These are phyloP conservation scores for Pestalotiopsis sp. DNA, from an alignment of 2,329 filamentous ascomycete genomes.

Conservation along the genomic window DNA sequence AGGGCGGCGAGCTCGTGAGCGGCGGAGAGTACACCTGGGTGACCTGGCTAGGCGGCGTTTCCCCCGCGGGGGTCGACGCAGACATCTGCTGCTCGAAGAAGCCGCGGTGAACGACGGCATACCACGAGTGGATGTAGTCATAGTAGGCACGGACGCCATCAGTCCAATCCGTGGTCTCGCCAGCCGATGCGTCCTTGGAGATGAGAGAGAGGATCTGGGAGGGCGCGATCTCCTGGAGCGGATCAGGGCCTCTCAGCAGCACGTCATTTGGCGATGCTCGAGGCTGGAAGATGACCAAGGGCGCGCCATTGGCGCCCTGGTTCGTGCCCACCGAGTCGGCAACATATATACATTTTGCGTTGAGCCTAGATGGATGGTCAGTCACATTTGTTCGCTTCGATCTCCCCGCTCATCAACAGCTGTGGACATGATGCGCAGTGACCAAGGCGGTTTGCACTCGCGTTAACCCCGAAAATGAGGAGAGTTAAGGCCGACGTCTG, in stretches of 20 bases:
- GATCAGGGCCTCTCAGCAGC: slow-evolving; percentile 27
- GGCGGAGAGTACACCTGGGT: slow-evolving; percentile 5
- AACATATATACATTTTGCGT: slow-evolving; percentile 33
- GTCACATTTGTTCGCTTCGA: not conserved
- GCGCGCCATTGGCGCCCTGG: slow-evolving; percentile 21
- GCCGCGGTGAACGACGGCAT: slow-evolving; percentile 39
- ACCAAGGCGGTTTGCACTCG: not conserved
- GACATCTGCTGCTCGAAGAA: slow-evolving; percentile 35
- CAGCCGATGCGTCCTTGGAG: slow-evolving; percentile 26
- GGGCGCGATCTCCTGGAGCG: slow-evolving; percentile 34
- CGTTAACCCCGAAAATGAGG: slow-evolving; percentile 14
- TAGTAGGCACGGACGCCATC: slow-evolving; percentile 39
- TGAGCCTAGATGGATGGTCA: slow-evolving; percentile 22
- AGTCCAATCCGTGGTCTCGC: slow-evolving; percentile 33
- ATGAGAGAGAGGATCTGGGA: slow-evolving; percentile 40
- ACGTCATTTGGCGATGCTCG: slow-evolving; percentile 26
- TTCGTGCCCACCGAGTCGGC: slow-evolving; percentile 26
- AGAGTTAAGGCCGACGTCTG: not conserved
- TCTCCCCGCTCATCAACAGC: not conserved
- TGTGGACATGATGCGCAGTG: not conserved
- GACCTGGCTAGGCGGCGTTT: not conserved
- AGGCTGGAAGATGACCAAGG: slow-evolving; percentile 30
- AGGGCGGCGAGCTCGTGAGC: slow-evolving; percentile 15
- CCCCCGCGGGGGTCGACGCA: slow-evolving; percentile 14
- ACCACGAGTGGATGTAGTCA: slow-evolving; percentile 41